Percentiles rank a stretch among this genome's conserved stretches.
phyloP scores from a whole-genome alignment of 208 protist species.

The Leishmania lainsoni region DNA sequence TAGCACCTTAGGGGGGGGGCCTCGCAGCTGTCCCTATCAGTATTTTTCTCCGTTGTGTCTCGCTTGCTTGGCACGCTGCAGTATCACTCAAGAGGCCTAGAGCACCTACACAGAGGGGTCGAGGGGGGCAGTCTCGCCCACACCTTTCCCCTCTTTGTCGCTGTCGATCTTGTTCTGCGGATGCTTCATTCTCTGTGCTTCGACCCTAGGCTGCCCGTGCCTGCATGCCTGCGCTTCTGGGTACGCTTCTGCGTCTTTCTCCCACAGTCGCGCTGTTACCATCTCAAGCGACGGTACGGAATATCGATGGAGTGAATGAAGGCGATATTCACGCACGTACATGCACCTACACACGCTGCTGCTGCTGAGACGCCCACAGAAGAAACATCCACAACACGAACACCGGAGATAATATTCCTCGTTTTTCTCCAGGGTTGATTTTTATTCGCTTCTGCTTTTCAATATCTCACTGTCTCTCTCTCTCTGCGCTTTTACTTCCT shows the following conservation, averaged over 20 bases:
- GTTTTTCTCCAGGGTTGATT: not conserved
- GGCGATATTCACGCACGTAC: conserved; percentile 2
- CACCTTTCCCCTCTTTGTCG: not conserved
- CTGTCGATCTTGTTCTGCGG: not conserved
- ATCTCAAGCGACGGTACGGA: not conserved
- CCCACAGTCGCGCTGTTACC: not conserved
- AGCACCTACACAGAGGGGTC: not conserved
- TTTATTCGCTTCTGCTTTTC: not conserved
- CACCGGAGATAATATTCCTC: not conserved
- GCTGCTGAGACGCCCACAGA: not conserved
- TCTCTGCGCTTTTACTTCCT: not conserved
- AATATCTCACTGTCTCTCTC: not conserved
- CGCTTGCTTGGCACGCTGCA: not conserved
- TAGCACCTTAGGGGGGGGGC: not conserved
- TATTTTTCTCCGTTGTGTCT: not conserved
- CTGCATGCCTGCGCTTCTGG: not conserved
- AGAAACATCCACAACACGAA: not conserved
- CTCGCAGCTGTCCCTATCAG: not conserved
- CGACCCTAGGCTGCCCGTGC: not conserved
- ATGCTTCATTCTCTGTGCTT: not conserved
- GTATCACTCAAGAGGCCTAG: not conserved
- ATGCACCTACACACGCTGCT: not conserved
- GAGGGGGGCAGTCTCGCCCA: not conserved
- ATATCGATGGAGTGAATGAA: not conserved
- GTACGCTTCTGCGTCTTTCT: not conserved